Base-by-base conservation (phyloP, 2,329 filamentous ascomycete species). In the Aspergillus sergii region DNA sequence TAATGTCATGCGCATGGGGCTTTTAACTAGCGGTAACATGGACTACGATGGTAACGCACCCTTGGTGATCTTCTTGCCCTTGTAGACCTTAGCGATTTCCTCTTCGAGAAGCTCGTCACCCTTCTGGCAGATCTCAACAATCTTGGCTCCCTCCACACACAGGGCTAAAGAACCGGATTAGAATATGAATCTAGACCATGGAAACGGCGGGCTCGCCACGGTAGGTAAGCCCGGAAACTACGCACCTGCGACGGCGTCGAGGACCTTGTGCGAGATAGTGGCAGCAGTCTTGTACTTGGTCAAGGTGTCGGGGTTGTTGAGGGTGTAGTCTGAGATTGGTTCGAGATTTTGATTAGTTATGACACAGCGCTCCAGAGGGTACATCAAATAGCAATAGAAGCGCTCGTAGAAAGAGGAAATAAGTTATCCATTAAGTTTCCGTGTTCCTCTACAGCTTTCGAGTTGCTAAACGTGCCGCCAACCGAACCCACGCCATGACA, bases 241-340 rank as follows among this genome's bases (percentile, higher is more conserved):
- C 77, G 69, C 77, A 88, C 86, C 85, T 79, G 82, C 79, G 69
- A 99, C 94, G 72, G 91, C 90, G 73, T 93, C 92, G 71, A 99
- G 88, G 72, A 96, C 94, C 84, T 94, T 97, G 80, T 97, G 92
- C 58, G 94, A 95, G 82, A 99, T 98, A 79, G 91, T 86, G 68
- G 92, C 94, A 62, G 95, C 95, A 70, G 91, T 94, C 89, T 97
- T 98, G 88, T 98, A 98, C 87, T 98, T 99, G 83, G 95, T 98
- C 74, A 99, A 87, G 74, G 93, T 97, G 80, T 96, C 92, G 66
- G 92, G 92, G 85, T 96, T 95, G 81, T 89, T 92, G 80, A 97
- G 88, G 71, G 91, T 87, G 84, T 96, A 94, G 80, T 96, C 92
- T 96, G 69, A 46, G 59, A 65, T 57, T 54, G 62, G 61, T 60